phyloP scores from a whole-genome alignment of 2,329 filamentous ascomycete genomes.

The Penicillium sumatraense region DNA sequence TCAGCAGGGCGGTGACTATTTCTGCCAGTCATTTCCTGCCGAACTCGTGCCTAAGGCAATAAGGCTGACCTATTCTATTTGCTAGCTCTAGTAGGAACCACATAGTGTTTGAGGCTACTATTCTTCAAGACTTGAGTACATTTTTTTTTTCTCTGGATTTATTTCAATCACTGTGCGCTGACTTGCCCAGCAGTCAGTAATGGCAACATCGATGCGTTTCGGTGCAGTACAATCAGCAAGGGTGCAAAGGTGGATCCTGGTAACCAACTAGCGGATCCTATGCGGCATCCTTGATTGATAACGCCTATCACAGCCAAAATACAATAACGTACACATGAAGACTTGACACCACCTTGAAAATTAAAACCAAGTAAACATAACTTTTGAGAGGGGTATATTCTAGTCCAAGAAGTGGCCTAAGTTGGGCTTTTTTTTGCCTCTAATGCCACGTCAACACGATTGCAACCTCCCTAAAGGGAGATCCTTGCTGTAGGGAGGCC shows the following conservation, averaged over 20 bases:
- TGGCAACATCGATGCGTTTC: not conserved
- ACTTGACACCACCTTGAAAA: not conserved
- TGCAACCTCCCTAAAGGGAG: conserved; percentile 10
- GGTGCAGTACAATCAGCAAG: conserved; percentile 4
- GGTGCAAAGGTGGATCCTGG: conserved; percentile 16
- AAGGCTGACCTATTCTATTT: not conserved
- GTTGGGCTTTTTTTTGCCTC: not conserved
- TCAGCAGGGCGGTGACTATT: not conserved
- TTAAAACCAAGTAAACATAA: conserved; percentile 1
- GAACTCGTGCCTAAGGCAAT: not conserved
- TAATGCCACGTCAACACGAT: conserved; percentile 18
- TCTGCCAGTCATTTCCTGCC: not conserved
- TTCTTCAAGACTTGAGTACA: not conserved
- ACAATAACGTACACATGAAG: not conserved
- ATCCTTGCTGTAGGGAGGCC: conserved; percentile 12
- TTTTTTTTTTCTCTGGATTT: not conserved
- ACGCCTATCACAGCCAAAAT: conserved; percentile 4
- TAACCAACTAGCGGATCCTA: conserved; percentile 4
- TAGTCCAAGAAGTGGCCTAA: not conserved
- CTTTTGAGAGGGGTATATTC: conserved; percentile 12
- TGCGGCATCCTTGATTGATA: conserved; percentile 23
- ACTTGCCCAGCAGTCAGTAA: not conserved
- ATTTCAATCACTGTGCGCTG: not conserved
- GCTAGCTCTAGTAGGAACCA: not conserved
- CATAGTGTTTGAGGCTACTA: not conserved